A percentile compares a stretch with the other conserved stretches of the same genome.
phyloP scores from a whole-genome alignment of 805 yeast species.

The Saturnispora halmiae region DNA sequence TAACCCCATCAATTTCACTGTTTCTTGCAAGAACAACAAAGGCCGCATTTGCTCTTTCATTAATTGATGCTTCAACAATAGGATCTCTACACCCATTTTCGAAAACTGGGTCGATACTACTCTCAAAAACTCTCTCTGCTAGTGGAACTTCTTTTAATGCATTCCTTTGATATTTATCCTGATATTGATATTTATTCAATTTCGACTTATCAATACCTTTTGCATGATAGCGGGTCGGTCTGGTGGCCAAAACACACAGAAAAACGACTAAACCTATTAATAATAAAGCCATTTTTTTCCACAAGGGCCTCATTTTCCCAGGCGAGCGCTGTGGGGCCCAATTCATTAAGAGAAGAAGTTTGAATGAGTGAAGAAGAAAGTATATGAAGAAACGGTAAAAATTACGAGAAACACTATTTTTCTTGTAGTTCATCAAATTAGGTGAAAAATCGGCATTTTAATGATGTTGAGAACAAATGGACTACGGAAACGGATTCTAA shows the following conservation, averaged over 20 bases:
- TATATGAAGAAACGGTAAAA: no score
- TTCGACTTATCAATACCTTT: constrained; percentile 1
- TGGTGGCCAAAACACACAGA: neutral
- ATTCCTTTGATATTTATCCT: constrained; percentile 2
- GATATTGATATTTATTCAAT: constrained; percentile 1
- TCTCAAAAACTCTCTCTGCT: constrained; percentile 18
- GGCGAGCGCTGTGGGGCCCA: constrained; percentile 3
- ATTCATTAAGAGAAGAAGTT: constrained; percentile 4
- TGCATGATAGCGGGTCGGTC: constrained; percentile 2
- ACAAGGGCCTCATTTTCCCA: neutral
- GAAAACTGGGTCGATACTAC: constrained; percentile 25
- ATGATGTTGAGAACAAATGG: constrained; percentile 1
- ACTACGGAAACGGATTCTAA: constrained; percentile 1
- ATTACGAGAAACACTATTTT: no score
- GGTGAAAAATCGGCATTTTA: neutral
- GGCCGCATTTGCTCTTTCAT: constrained; percentile 65
- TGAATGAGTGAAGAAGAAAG: neutral
- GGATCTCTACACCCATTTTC: constrained; percentile 29
- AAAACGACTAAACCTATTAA: neutral
- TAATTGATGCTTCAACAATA: constrained; percentile 9
- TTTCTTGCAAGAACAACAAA: constrained; percentile 79
- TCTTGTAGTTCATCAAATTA: neutral
- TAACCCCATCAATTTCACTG: constrained; percentile 67
- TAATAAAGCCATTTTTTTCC: neutral
- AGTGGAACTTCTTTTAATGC: constrained; percentile 5